Conservation (phyloP, 2,329 filamentous ascomycete species). For the Curvularia sp. region DNA sequence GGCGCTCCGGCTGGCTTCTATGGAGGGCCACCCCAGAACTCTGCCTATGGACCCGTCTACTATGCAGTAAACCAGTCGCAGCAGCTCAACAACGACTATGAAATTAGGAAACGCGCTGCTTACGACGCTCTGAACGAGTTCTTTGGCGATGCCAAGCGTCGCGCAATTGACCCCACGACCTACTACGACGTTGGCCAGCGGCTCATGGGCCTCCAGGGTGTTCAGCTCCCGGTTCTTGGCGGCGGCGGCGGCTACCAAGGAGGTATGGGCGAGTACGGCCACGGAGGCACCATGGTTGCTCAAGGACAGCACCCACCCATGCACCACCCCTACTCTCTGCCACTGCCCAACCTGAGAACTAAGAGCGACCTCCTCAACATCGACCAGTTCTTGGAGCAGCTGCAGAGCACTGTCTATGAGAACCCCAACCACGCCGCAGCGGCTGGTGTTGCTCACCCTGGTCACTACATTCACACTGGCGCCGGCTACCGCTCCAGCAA, state of each 20-base stretch:
- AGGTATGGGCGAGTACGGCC: slow-evolving; percentile 61
- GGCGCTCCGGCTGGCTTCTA: slow-evolving; percentile 57
- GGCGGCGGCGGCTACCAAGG: slow-evolving; percentile 34
- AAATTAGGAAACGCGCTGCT: slow-evolving; percentile 78
- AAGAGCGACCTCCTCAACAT: slow-evolving; percentile 94
- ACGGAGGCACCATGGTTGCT: slow-evolving; percentile 60
- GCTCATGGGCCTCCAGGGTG: slow-evolving; percentile 78
- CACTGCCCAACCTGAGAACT: slow-evolving; percentile 87
- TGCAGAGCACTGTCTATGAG: slow-evolving; percentile 96
- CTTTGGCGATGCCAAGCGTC: slow-evolving; percentile 90
- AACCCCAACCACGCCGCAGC: slow-evolving; percentile 82
- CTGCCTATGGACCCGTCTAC: slow-evolving; percentile 74
- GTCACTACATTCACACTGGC: slow-evolving; percentile 67
- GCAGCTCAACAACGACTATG: slow-evolving; percentile 71
- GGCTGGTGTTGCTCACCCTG: slow-evolving; percentile 77
- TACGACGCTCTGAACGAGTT: slow-evolving; percentile 92
- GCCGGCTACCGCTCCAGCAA: slow-evolving; percentile 63
- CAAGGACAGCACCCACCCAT: slow-evolving; percentile 67
- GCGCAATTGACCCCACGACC: slow-evolving; percentile 85
- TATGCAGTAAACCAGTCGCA: slow-evolving; percentile 74
- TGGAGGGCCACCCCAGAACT: slow-evolving; percentile 61
- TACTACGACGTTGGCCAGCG: slow-evolving; percentile 91
- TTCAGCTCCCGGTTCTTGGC: slow-evolving; percentile 58
- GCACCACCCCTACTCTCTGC: slow-evolving; percentile 83
- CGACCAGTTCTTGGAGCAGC: slow-evolving; percentile 92